Base-by-base conservation (phyloP, 306 rosid genomes). In the Coriaria nepalensis region DNA sequence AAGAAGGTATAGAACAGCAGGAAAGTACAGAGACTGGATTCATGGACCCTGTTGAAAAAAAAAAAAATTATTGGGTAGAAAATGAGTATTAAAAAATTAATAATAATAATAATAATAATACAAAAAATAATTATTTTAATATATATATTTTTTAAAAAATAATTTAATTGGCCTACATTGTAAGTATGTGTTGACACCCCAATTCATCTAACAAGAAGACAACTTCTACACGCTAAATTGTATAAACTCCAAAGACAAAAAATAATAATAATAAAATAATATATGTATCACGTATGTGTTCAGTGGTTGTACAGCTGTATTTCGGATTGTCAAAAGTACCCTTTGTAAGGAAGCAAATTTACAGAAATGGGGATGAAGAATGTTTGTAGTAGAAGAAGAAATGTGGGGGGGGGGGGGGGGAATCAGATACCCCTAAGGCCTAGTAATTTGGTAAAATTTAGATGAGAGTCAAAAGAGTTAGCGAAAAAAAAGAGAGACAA, bases 161-260 rank as follows among this genome's bases (percentile, higher is more conserved):
- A 20, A 1, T 20, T 20, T 20, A 20, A 20, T 20, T 3, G 29
- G 29, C 29, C 29, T 1, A 20, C 29, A 20, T 1, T 20, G 29
- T 20, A 20, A 20, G 29, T 20, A 20, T 62, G 53, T 49, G 81
- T 83, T 76, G 73, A 74, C 83, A 74, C 80, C 72, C 86, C 76
- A 57, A 64, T 79, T 82, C 68, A 41, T 61, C 77, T 78, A 56
- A 61, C 59, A 9, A 68, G 64, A 52, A 43, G 72, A 67, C 95
- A 83, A 81, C 56, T 76, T 72, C 72, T 38, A 74, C 93, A 84
- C 95, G 90, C 86, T 51, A 88, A 65, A 63, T 71, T 79, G 71
- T 73, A 70, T 80, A 55, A 67, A 65, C 71, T 69, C 40, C 70
- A 3, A 20, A 20, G 29, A 20, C 1, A 3, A 20, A 20, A 20